Evolutionary conservation across 2,329 filamentous ascomycete species (phyloP).

Genomic region (Metarhizium rileyi): DNA sequence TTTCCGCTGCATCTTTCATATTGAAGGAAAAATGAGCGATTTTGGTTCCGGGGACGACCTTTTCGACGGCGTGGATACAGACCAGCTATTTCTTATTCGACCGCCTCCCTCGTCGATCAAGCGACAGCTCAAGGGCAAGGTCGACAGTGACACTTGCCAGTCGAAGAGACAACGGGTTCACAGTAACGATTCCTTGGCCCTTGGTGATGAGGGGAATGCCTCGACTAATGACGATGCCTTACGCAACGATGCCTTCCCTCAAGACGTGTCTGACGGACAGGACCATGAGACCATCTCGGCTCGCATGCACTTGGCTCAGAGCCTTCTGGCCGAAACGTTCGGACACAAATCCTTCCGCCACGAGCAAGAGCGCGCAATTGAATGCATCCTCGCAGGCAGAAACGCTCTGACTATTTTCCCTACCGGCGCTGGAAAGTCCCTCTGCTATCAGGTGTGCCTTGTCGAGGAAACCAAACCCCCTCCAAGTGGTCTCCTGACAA

Average conservation of each 20-base stretch:
- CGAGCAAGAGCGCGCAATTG: slow-evolving; percentile 35
- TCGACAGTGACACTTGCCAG: slow-evolving; percentile 16
- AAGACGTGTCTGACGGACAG: neutral
- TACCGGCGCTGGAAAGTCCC: slow-evolving; percentile 39
- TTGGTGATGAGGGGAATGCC: neutral
- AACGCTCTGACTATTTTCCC: slow-evolving; percentile 36
- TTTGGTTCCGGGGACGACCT: no score
- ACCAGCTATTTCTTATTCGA: neutral
- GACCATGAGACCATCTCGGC: neutral
- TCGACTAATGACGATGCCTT: neutral
- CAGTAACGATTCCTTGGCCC: neutral
- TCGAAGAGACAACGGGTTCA: neutral
- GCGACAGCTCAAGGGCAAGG: slow-evolving; percentile 29
- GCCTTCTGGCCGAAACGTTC: slow-evolving; percentile 25
- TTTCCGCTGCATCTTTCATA: no score
- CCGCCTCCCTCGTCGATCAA: slow-evolving; percentile 4
- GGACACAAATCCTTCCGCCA: slow-evolving; percentile 31
- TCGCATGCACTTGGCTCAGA: neutral
- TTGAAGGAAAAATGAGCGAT: no score
- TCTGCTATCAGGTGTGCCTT: slow-evolving; percentile 35
- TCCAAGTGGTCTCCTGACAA: slow-evolving; percentile 14
- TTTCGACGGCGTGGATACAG: neutral
- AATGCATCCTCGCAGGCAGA: slow-evolving; percentile 25
- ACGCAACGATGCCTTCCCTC: neutral
- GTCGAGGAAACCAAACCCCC: neutral